These are phyloP conservation scores for Beauveria sp. DNA, from an alignment of 2,329 filamentous ascomycete genomes.

Conservation along the genomic window DNA sequence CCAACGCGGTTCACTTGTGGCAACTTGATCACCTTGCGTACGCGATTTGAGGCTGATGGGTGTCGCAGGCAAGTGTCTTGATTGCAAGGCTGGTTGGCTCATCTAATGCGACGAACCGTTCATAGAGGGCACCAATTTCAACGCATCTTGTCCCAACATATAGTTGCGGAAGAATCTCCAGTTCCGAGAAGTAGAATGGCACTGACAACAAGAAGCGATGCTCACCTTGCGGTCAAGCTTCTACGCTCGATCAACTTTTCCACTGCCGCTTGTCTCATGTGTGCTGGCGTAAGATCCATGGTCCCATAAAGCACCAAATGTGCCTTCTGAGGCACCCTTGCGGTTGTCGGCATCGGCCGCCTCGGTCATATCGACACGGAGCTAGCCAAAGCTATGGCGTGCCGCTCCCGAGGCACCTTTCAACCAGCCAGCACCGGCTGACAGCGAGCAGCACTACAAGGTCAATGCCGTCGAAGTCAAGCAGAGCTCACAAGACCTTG, in stretches of 20 bases:
- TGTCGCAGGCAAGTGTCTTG: conserved; percentile 2
- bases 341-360: conserved; percentile 12
- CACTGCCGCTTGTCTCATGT: conserved; percentile 12
- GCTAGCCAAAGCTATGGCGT: conserved; percentile 13
- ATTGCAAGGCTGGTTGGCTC: conserved; percentile 2
- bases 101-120: conserved; percentile 13
- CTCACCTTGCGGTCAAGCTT: conserved; percentile 12
- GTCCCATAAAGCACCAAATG: conserved; percentile 11
- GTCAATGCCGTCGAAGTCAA: conserved; percentile 12
- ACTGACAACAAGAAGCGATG: conserved; percentile 4
- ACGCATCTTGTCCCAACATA: conserved; percentile 10
- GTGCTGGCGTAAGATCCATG: conserved; percentile 14
- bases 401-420: not conserved
- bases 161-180: conserved; percentile 8
- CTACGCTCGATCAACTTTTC: conserved; percentile 8
- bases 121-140: conserved; percentile 11
- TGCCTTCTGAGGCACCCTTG: conserved; percentile 10
- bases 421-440: too few species aligned
- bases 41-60: not conserved
- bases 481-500: conserved; percentile 10
- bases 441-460: conserved; percentile 9
- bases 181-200: not conserved
- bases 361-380: conserved; percentile 14
- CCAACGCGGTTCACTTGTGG: too few species aligned
- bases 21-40: too few species aligned